Base-by-base conservation (phyloP, 176 grass and related monocot species). In the Alloteropsis semialata region DNA sequence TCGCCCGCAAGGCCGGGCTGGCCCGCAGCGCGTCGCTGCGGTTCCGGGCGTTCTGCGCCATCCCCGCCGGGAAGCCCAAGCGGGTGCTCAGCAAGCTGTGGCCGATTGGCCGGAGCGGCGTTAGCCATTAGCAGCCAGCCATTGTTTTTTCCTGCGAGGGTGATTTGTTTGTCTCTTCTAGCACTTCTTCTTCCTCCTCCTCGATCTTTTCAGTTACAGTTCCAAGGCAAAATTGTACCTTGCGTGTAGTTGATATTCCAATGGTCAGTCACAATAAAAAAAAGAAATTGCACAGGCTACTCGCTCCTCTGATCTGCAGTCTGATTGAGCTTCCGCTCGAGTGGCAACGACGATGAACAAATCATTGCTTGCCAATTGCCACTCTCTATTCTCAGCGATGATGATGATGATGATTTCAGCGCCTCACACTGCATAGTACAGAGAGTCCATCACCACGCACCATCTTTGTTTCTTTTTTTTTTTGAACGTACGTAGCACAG, bases 11-110 rank as follows among this genome's bases (percentile, higher is more conserved):
- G 78, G 75, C 76, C 32, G 77, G 91, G 46, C 85, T 99, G 3
- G 66, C 82, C 17, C 87, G 97, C 67, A 99, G 82, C 74, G 44
- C 90, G 45, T 99, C 93, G 38, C 83, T 94, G 18, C 63, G 97
- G 85, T 83, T 96, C 84, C 93, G 87, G 87, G 85, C 87, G 48
- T 87, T 96, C 81, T 99, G 97, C 45, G 87, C 90, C n/a, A 87
- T 99, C 62, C 97, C 97, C 39, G 39, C 91, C 8, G 84, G 59
- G 41, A 99, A 94, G 49, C 97, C 91, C 1, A 96, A 84, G 77
- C 80, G 92, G 84, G 77, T 99, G 85, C 84, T 99, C 25, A 87
- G 89, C 72, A 99, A 94, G 81, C 65, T 99, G 30, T 90, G 91
- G 91, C 77, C 89, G 33, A 79, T 92, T 65, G 89, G 87, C 32